These are phyloP conservation scores for Gonapodya prolifera DNA, from an alignment of 192 early-diverging fungal genomes.

Conservation along the genomic window DNA sequence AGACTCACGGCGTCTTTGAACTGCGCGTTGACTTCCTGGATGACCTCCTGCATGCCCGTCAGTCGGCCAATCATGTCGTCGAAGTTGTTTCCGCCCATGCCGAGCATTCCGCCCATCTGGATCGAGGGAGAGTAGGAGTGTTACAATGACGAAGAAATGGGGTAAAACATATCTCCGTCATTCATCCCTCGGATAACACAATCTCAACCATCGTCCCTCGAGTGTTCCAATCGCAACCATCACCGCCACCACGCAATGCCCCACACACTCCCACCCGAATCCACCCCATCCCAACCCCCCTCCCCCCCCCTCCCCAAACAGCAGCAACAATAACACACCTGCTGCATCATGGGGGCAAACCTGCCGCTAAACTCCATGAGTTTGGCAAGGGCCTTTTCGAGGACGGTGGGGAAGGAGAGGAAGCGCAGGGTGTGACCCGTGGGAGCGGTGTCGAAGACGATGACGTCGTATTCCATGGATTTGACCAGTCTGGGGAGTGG, in stretches of 20 bases:
- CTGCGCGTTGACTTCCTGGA: constrained; percentile 97
- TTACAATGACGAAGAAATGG: not conserved
- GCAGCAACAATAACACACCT: constrained; percentile 18
- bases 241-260: too few relatives aligned
- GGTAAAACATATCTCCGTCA: not conserved
- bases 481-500: constrained; percentile 63
- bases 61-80: constrained; percentile 95
- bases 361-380: constrained; percentile 80
- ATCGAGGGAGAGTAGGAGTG: not conserved
- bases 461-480: constrained; percentile 96
- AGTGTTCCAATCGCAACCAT: too few relatives aligned
- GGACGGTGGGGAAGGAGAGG: constrained; percentile 90
- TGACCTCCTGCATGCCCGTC: constrained; percentile 88
- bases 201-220: too few relatives aligned
- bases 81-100: constrained; percentile 70
- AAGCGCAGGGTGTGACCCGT: constrained; percentile 99
- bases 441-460: constrained; percentile 99
- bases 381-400: constrained; percentile 97
- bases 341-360: constrained; percentile 95
- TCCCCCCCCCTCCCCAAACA: not conserved
- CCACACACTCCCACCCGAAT: not conserved
- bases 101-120: constrained; percentile 63
- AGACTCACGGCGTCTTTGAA: constrained; percentile 90
- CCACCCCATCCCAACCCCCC: not conserved
- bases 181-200: too few relatives aligned